Conservation (phyloP, 306 rosid genomes). For the Trichosanthes truncata region DNA sequence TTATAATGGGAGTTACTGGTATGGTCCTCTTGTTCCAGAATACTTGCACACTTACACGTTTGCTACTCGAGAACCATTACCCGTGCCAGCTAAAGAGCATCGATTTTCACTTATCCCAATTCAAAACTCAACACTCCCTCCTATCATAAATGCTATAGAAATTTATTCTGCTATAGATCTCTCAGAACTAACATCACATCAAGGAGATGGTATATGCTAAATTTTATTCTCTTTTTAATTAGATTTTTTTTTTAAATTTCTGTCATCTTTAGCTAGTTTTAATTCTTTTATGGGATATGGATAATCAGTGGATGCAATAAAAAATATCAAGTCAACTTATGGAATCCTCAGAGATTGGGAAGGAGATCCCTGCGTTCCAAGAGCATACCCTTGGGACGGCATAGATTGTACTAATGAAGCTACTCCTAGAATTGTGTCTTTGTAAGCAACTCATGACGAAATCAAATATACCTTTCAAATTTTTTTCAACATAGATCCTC, state of each 20-base stretch:
- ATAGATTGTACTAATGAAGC: not conserved
- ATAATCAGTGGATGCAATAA: conserved; percentile 1
- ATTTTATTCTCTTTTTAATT: not conserved
- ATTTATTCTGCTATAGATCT: conserved; percentile 20
- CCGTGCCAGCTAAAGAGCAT: not conserved
- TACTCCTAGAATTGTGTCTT: not conserved
- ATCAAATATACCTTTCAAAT: too few species aligned
- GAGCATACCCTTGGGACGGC: conserved; percentile 8
- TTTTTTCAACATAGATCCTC: too few species aligned
- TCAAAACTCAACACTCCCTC: conserved; percentile 35
- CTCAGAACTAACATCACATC: conserved; percentile 22
- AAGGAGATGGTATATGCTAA: conserved; percentile 29
- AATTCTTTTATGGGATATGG: not conserved
- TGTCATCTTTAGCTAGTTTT: not conserved
- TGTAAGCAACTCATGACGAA: not conserved
- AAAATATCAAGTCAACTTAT: conserved; percentile 1
- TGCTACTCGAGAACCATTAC: not conserved
- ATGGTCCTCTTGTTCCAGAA: conserved; percentile 5
- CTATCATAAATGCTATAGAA: conserved; percentile 53
- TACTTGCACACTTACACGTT: conserved; percentile 20
- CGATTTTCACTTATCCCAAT: conserved; percentile 15
- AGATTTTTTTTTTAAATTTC: too few species aligned
- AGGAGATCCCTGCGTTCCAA: conserved; percentile 12
- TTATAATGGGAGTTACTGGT: conserved; percentile 19
- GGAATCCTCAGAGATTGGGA: not conserved